Evolutionary conservation across 805 yeast genomes (phyloP).

Genomic region (Candida stauntonica): DNA sequence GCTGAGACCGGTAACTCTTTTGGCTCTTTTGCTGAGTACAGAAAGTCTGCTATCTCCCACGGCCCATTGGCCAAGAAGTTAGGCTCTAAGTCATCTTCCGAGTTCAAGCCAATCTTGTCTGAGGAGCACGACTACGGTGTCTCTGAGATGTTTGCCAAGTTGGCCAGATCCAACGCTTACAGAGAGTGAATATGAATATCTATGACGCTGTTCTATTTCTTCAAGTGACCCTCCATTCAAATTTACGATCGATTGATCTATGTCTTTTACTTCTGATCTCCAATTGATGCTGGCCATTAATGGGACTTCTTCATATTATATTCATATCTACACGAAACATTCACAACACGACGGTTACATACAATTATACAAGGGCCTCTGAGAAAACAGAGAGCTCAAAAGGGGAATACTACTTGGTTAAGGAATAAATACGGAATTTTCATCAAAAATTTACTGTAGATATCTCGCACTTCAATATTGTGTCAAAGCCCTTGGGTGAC

Average conservation of each 20-base stretch:
- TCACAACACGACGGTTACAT: not conserved
- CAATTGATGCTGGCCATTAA: not conserved
- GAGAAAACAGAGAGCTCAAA: no score
- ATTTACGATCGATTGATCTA: not conserved
- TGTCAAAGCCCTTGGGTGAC: no score
- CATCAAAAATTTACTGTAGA: no score
- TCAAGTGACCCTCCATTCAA: not conserved
- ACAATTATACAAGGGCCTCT: not conserved
- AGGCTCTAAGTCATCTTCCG: slow-evolving; percentile 7
- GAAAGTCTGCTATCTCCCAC: slow-evolving; percentile 34
- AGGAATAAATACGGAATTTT: not conserved
- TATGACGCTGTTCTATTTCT: not conserved
- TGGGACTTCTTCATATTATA: not conserved
- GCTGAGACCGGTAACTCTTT: slow-evolving; percentile 31
- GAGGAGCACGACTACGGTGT: slow-evolving; percentile 25
- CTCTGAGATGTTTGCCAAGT: slow-evolving; percentile 20
- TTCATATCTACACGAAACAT: not conserved
- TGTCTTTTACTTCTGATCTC: not conserved
- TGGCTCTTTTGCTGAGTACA: slow-evolving; percentile 33
- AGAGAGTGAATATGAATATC: slow-evolving; percentile 12
- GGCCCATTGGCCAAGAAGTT: slow-evolving; percentile 32
- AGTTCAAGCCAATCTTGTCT: slow-evolving; percentile 16
- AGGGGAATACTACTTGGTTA: not conserved
- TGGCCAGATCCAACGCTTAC: slow-evolving; percentile 24
- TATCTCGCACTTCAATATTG: no score